These are phyloP conservation scores for Coemansia umbellata DNA, from an alignment of 192 early-diverging fungal genomes.

Conservation along the genomic window DNA sequence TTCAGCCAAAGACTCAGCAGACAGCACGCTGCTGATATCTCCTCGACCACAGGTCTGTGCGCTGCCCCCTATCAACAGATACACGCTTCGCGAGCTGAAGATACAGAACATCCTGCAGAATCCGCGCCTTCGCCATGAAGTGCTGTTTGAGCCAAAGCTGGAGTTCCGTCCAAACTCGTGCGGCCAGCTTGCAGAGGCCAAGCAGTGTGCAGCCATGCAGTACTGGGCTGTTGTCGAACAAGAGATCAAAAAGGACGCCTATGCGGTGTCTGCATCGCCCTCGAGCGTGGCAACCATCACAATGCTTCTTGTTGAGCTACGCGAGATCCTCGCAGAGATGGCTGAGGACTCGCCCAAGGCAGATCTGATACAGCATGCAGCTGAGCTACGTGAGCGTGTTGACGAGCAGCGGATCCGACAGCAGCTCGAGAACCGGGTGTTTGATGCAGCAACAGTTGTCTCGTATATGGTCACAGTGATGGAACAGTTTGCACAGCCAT, in stretches of 20 bases:
- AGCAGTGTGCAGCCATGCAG: slow-evolving; percentile 56
- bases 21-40: background rate
- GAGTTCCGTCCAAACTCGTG: slow-evolving; percentile 85
- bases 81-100: slow-evolving; percentile 81
- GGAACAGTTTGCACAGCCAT: slow-evolving; percentile 65
- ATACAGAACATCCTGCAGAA: slow-evolving; percentile 80
- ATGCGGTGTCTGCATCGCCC: background rate
- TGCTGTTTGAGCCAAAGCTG: slow-evolving; percentile 84
- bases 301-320: slow-evolving; percentile 71
- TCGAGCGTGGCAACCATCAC: slow-evolving; percentile 40
- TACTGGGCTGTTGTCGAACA: slow-evolving; percentile 73
- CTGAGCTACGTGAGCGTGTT: slow-evolving; percentile 48
- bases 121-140: slow-evolving; percentile 82
- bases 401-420: slow-evolving; percentile 57
- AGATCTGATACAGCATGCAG: slow-evolving; percentile 35
- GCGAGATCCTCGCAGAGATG: slow-evolving; percentile 64
- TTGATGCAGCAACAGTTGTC: slow-evolving; percentile 58
- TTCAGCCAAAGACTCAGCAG: background rate
- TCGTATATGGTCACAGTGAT: slow-evolving; percentile 60
- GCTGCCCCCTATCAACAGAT: slow-evolving; percentile 76
- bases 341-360: slow-evolving; percentile 31
- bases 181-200: slow-evolving; percentile 62
- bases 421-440: slow-evolving; percentile 64
- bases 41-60: slow-evolving; percentile 1
- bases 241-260: slow-evolving; percentile 39